A percentile compares a stretch with the other conserved stretches of the same genome.
These are phyloP conservation scores for Rosa rugosa DNA, from an alignment of 306 rosid genomes.

Conservation along the genomic window DNA sequence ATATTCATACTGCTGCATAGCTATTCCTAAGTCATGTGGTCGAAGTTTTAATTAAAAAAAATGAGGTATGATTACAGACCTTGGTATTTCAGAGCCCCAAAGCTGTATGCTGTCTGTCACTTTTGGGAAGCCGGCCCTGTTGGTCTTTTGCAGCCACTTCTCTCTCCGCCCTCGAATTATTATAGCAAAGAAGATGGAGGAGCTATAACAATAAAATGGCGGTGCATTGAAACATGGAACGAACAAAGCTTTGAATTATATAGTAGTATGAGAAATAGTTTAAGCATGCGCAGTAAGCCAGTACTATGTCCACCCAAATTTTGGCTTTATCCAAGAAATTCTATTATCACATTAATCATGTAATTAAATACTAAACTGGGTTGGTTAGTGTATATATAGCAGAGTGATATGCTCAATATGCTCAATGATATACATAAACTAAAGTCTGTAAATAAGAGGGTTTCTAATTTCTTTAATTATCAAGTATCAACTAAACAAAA, in stretches of 20 bases:
- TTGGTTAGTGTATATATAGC: background rate
- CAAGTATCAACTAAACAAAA: background rate
- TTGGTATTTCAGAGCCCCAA: conserved; percentile 8
- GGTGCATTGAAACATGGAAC: conserved; percentile 7
- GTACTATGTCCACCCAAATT: conserved; percentile 1
- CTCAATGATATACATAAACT: background rate
- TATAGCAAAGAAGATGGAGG: conserved; percentile 4
- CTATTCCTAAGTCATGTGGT: background rate
- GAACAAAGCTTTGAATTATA: conserved; percentile 1
- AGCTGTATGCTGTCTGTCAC: conserved; percentile 6
- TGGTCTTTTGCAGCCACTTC: background rate
- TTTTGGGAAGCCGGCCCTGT: background rate
- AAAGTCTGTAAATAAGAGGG: background rate
- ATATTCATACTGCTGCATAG: background rate
- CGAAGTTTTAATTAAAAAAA: background rate
- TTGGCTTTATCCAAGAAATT: conserved; percentile 14
- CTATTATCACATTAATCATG: background rate
- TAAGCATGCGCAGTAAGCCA: conserved; percentile 7
- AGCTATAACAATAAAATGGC: background rate
- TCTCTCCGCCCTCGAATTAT: conserved; percentile 2
- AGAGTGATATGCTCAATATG: background rate
- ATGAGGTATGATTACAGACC: background rate
- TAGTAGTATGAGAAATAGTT: background rate
- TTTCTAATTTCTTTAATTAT: background rate
- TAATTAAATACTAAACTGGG: background rate